Evolutionary conservation across 106 monocot genomes (phyloP).

Genomic region (Amphibolis antarctica): DNA sequence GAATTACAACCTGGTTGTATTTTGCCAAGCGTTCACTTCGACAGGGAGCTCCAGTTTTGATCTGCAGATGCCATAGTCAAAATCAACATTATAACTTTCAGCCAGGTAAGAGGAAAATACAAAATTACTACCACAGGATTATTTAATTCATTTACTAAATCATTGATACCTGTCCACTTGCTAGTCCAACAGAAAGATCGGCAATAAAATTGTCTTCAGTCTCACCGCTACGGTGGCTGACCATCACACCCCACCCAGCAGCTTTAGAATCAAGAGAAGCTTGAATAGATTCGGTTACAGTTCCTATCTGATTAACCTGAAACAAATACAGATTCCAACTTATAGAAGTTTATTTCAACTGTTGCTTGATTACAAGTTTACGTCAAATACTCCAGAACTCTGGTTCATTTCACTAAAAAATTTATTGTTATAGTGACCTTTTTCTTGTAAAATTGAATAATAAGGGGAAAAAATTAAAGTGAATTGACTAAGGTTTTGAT

Average conservation of each 20-base stretch:
- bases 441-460: no score
- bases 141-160: neutral
- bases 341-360: no score
- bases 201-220: slow-evolving; percentile 98
- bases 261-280: slow-evolving; percentile 95
- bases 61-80: slow-evolving; percentile 31
- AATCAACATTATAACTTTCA: neutral
- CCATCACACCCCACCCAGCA: slow-evolving; percentile 99
- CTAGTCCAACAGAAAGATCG: slow-evolving; percentile 88
- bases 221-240: slow-evolving; percentile 98
- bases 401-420: no score
- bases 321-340: no score
- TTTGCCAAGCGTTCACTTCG: slow-evolving; percentile 89
- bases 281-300: slow-evolving; percentile 80
- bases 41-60: slow-evolving; percentile 99
- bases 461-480: no score
- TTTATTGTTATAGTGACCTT: no score
- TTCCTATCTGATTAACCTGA: slow-evolving; percentile 95
- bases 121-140: neutral
- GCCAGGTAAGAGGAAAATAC: neutral
- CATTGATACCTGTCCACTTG: slow-evolving; percentile 79
- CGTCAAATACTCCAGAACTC: no score
- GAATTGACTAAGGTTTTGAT: no score
- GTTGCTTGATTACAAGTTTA: no score
- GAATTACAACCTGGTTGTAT: slow-evolving; percentile 70